Evolutionary conservation across 305 asterid genomes (phyloP).

Genomic region (Fraxinus dipetala): DNA sequence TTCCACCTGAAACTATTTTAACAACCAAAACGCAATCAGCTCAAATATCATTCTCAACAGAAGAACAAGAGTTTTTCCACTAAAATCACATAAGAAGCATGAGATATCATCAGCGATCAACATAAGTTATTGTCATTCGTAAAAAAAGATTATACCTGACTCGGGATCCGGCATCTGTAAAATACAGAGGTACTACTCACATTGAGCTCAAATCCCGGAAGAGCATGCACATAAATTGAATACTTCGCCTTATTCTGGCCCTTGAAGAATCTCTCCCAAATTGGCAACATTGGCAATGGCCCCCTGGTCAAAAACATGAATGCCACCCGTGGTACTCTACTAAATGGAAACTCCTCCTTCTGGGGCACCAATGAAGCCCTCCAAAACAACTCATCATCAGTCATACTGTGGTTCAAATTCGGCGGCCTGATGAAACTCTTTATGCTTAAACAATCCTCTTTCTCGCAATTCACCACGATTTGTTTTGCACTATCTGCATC

Average conservation of each 20-base stretch:
- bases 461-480: constrained; percentile 32
- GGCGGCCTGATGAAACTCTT: constrained; percentile 46
- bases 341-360: constrained; percentile 68
- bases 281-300: constrained; percentile 69
- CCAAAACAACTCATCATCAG: constrained; percentile 85
- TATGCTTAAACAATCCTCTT: constrained; percentile 55
- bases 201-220: constrained; percentile 60
- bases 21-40: background rate
- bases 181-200: constrained; percentile 66
- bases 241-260: constrained; percentile 62
- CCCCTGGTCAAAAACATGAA: constrained; percentile 92
- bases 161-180: constrained; percentile 69
- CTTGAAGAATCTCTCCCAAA: constrained; percentile 91
- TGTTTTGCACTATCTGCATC: constrained; percentile 31
- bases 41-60: background rate
- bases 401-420: constrained; percentile 61
- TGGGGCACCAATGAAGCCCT: constrained; percentile 87
- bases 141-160: constrained; percentile 55
- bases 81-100: constrained; percentile 17
- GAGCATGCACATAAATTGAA: constrained; percentile 74
- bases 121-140: constrained; percentile 12
- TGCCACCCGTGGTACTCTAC: constrained; percentile 74
- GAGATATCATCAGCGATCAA: constrained; percentile 17
- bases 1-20: background rate
- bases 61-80: background rate